phyloP scores from a whole-genome alignment of 2,329 filamentous ascomycete species.

The Orbilia javanica region DNA sequence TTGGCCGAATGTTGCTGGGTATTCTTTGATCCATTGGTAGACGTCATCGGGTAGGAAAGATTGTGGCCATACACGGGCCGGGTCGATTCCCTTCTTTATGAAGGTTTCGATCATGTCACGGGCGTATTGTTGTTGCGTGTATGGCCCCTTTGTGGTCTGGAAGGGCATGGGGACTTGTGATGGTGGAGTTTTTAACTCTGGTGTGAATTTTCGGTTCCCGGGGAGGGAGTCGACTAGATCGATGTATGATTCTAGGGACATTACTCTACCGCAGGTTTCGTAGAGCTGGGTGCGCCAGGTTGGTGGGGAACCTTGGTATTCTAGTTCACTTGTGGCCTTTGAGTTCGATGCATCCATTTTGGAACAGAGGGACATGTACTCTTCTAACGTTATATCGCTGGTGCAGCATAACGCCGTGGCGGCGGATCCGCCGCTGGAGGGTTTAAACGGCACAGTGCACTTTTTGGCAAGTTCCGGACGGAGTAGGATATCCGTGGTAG shows the following conservation, averaged over 20 bases:
- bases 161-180: conserved; percentile 77
- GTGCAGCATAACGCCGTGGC: conserved; percentile 78
- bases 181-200: conserved; percentile 75
- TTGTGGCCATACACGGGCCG: conserved; percentile 73
- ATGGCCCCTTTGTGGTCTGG: conserved; percentile 66
- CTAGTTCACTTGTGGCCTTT: conserved; percentile 71
- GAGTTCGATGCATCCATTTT: conserved; percentile 77
- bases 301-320: conserved; percentile 73
- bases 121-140: conserved; percentile 75
- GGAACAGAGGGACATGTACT: conserved; percentile 76
- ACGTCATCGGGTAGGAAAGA: conserved; percentile 76
- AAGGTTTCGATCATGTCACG: conserved; percentile 76
- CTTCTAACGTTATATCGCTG: conserved; percentile 76
- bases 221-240: conserved; percentile 70
- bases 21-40: conserved; percentile 75
- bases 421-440: conserved; percentile 67
- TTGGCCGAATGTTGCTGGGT: conserved; percentile 71
- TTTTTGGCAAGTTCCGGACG: conserved; percentile 74
- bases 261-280: conserved; percentile 73
- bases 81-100: conserved; percentile 69
- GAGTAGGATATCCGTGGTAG: conserved; percentile 76
- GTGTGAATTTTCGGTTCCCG: conserved; percentile 73
- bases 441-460: conserved; percentile 74
- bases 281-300: conserved; percentile 76
- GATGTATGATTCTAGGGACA: conserved; percentile 75